phyloP scores from a whole-genome alignment of 108 stramenopile genomes.

The Epipyxis sp. region DNA sequence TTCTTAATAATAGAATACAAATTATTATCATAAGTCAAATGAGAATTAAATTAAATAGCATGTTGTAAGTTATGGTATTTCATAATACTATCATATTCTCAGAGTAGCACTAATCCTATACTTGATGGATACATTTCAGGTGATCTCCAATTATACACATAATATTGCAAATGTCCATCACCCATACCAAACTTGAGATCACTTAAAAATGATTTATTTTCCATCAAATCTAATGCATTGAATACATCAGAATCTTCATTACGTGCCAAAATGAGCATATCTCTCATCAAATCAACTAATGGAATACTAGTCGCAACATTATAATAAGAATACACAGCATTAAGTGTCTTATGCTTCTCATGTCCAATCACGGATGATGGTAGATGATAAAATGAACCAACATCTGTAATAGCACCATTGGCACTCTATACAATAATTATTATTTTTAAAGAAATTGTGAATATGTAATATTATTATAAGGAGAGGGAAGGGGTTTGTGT shows the following conservation, averaged over 20 bases:
- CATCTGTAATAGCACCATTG: slow-evolving; percentile 64
- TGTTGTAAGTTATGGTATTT: no score
- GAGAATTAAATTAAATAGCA: no score
- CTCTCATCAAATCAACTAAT: slow-evolving; percentile 80
- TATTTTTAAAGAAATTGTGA: background rate
- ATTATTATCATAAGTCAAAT: no score
- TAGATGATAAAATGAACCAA: slow-evolving; percentile 89
- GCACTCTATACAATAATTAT: slow-evolving; percentile 23
- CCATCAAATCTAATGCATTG: slow-evolving; percentile 97
- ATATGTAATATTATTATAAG: background rate
- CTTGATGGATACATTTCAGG: slow-evolving; percentile 74
- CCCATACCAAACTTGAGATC: slow-evolving; percentile 95
- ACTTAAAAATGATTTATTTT: slow-evolving; percentile 77
- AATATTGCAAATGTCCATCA: slow-evolving; percentile 97
- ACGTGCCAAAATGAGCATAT: slow-evolving; percentile 81
- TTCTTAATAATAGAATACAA: no score
- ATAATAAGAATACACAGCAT: slow-evolving; percentile 95
- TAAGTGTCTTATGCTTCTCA: slow-evolving; percentile 70
- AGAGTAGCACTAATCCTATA: slow-evolving; percentile 91
- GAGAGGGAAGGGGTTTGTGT: background rate
- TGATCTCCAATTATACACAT: slow-evolving; percentile 95
- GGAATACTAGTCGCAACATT: slow-evolving; percentile 85
- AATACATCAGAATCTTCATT: slow-evolving; percentile 84
- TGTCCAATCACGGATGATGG: slow-evolving; percentile 78
- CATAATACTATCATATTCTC: no score